Evolutionary conservation across 345 rosid species (phyloP), one percentile per base, ranked within the genome.

Genomic region (Eucalyptus guilfoylei): DNA sequence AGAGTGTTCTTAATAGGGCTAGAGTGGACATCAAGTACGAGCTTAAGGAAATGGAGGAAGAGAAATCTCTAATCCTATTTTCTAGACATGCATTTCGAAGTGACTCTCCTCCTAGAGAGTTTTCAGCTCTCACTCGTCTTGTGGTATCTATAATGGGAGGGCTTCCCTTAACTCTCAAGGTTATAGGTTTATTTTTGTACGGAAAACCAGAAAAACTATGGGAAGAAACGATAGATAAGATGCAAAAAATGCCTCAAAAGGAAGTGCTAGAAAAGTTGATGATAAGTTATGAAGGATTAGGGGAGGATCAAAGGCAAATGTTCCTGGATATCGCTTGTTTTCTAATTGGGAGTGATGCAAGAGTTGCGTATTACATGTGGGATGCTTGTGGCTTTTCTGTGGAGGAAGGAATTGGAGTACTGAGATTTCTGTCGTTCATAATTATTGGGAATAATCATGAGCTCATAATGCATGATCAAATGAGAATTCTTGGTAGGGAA

Each of bases 151-250:
- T 28, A 62, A 28, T 3, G 16, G 32, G 69, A 28, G 69, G 69
- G 69, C 69, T 28, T 28, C 69, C 69, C 16, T 12, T 62, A 28
- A 0, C 8, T 28, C 32, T 62, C 69, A 62, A 62, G 69, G 32
- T 28, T 62, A 4, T 28, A 28, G 69, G 69, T 62, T 62, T 1
- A 62, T 13, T 62, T 62, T 62, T 62, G 8, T 6, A 0, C 0
- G 69, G 69, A 62, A 62, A 62, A 62, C 69, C 7, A 12, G 0
- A 0, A 13, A 5, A 1, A 28, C 0, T 30, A 62, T 62, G 69
- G 69, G 0, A 4, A 30, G 69, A 30, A 2, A 30, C 5, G 21
- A 34, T 32, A 17, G 4, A 10, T 3, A 69, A 34, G 80, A 69
- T 34, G 42, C 12, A 32, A 3, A 0, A 69, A 1, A 11, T 69